phyloP scores from a whole-genome alignment of 345 rosid genomes.

The Brassica carinata region DNA sequence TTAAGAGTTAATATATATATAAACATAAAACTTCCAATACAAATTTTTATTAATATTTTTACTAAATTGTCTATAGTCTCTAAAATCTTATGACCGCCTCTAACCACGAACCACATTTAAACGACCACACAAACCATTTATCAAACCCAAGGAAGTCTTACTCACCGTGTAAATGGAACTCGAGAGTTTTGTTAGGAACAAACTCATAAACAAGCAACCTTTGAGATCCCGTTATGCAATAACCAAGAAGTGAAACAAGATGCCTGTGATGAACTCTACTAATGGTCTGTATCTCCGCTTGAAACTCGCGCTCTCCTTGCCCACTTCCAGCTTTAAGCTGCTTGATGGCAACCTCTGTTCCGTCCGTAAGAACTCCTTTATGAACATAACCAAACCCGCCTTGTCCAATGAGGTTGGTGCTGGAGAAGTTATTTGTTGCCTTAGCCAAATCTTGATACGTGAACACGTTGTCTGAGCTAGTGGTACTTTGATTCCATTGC shows the following conservation, averaged over 20 bases:
- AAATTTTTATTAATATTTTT: neutral
- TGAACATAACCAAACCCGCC: slow-evolving; percentile 85
- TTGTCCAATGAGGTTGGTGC: slow-evolving; percentile 60
- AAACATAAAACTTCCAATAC: neutral
- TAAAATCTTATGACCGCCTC: neutral
- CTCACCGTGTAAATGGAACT: slow-evolving; percentile 75
- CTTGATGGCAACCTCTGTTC: slow-evolving; percentile 67
- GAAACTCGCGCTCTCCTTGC: slow-evolving; percentile 73
- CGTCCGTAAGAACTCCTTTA: slow-evolving; percentile 60
- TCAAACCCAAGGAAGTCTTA: slow-evolving; percentile 9
- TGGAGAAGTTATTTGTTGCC: slow-evolving; percentile 60
- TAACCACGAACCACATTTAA: neutral
- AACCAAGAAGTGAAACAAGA: slow-evolving; percentile 45
- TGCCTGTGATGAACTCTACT: slow-evolving; percentile 70
- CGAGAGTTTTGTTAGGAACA: slow-evolving; percentile 65
- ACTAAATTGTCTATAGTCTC: neutral
- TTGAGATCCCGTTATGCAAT: neutral
- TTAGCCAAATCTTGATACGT: slow-evolving; percentile 54
- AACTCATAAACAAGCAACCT: slow-evolving; percentile 45
- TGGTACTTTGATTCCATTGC: slow-evolving; percentile 43
- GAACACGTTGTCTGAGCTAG: slow-evolving; percentile 42
- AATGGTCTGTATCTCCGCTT: slow-evolving; percentile 63
- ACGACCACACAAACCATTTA: slow-evolving; percentile 2
- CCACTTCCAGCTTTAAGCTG: slow-evolving; percentile 71
- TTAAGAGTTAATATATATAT: neutral